Conservation (phyloP, 2,329 filamentous ascomycete species). For the Botryotinia convoluta region DNA sequence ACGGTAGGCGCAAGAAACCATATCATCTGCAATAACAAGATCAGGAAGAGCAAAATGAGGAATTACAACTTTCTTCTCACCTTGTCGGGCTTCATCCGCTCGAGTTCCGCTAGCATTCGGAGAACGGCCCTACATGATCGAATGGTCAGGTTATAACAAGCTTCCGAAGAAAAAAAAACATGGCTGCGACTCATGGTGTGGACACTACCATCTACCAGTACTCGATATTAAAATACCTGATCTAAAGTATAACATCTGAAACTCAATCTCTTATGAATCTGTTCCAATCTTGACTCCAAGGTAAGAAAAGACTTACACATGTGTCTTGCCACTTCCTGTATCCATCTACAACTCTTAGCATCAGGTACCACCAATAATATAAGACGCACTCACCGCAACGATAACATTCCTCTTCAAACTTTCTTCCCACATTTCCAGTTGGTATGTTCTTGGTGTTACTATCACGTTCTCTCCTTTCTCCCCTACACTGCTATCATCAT, state of each 20-base stretch:
- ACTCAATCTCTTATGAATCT: not conserved
- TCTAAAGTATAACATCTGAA: not conserved
- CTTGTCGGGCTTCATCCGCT: slow-evolving; percentile 52
- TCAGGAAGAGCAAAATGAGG: slow-evolving; percentile 10
- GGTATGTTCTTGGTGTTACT: slow-evolving; percentile 49
- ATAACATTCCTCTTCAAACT: slow-evolving; percentile 70
- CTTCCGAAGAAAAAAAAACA: not conserved
- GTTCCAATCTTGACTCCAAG: not conserved
- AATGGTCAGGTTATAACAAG: not conserved
- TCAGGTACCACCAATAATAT: not conserved
- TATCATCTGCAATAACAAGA: slow-evolving; percentile 45
- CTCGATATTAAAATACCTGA: not conserved
- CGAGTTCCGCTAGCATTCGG: slow-evolving; percentile 64
- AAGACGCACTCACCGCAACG: slow-evolving; percentile 53
- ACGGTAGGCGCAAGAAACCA: slow-evolving; percentile 77
- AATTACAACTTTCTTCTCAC: slow-evolving; percentile 40
- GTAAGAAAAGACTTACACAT: slow-evolving; percentile 18
- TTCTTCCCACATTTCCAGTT: slow-evolving; percentile 71
- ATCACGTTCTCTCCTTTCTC: slow-evolving; percentile 23
- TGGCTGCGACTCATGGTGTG: not conserved
- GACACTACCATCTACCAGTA: not conserved
- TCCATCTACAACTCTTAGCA: slow-evolving; percentile 19
- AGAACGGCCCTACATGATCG: slow-evolving; percentile 50
- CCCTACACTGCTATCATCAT: not conserved
- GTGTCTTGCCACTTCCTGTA: slow-evolving; percentile 21